These are phyloP conservation scores for Parafenestella ontariensis DNA, from an alignment of 2,329 filamentous ascomycete genomes.

Conservation along the genomic window DNA sequence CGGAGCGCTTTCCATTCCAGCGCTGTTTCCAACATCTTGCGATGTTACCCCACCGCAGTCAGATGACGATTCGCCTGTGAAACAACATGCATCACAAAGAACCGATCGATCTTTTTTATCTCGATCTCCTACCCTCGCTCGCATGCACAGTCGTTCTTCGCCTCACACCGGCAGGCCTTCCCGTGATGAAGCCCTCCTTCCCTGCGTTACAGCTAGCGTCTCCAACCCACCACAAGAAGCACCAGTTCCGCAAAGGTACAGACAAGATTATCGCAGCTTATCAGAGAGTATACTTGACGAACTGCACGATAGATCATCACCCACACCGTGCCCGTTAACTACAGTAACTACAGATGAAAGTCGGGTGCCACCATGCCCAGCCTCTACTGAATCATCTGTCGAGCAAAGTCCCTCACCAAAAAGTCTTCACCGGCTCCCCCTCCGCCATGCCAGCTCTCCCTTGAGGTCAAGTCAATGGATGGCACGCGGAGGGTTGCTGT, in stretches of 20 bases:
- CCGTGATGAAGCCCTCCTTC: neutral
- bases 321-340: slow-evolving; percentile 1
- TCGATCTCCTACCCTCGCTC: slow-evolving; percentile 9
- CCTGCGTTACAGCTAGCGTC: neutral
- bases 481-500: slow-evolving; percentile 30
- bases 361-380: neutral
- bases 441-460: slow-evolving; percentile 38
- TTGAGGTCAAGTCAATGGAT: slow-evolving; percentile 43
- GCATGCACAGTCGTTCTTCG: slow-evolving; percentile 17
- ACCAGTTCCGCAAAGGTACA: neutral
- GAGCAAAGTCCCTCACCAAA: neutral
- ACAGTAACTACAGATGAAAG: slow-evolving; percentile 2
- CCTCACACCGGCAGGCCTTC: neutral
- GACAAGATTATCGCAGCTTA: slow-evolving; percentile 8
- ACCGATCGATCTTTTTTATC: neutral
- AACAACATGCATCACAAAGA: slow-evolving; percentile 3
- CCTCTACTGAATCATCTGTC: neutral
- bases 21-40: slow-evolving; percentile 13
- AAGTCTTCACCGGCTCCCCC: slow-evolving; percentile 20
- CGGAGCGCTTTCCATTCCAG: slow-evolving; percentile 21
- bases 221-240: neutral
- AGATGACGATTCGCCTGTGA: slow-evolving; percentile 19
- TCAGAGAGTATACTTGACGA: slow-evolving; percentile 11
- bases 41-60: slow-evolving; percentile 4
- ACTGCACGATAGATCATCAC: slow-evolving; percentile 1